These are phyloP conservation scores for Backusella parvicylindrica DNA, from an alignment of 192 early-diverging fungal species.

Conservation along the genomic window DNA sequence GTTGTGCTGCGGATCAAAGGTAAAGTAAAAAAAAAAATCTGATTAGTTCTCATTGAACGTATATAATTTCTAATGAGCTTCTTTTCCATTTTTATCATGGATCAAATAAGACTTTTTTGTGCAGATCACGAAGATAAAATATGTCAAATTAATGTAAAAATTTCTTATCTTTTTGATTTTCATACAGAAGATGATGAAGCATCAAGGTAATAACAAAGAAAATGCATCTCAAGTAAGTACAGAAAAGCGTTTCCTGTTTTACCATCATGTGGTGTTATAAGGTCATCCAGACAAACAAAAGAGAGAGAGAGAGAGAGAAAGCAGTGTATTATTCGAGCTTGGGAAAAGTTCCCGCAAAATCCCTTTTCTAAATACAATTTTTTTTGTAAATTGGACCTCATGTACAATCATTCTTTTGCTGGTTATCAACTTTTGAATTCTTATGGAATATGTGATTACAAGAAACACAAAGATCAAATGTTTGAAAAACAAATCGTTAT, in stretches of 20 bases:
- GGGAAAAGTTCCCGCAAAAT: not conserved
- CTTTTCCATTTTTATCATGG: not conserved
- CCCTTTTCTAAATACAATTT: not conserved
- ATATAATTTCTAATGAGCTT: not conserved
- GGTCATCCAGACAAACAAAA: not conserved
- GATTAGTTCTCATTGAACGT: not conserved
- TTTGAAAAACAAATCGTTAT: not conserved
- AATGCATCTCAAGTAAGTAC: not conserved
- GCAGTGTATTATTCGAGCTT: not conserved
- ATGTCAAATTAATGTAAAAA: not conserved
- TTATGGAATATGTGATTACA: not conserved
- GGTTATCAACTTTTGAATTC: not conserved
- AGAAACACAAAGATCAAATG: not conserved
- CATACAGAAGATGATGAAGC: not conserved
- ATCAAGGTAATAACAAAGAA: not conserved
- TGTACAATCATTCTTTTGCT: not conserved
- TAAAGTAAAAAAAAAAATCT: not conserved
- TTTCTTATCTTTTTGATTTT: not conserved
- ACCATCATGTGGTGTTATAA: not conserved
- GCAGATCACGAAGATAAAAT: not conserved
- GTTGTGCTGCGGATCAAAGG: not conserved
- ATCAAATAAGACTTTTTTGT: not conserved
- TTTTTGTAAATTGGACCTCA: not conserved
- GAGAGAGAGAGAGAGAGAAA: not conserved
- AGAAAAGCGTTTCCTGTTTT: not conserved